Base-by-base conservation (phyloP, 2,329 filamentous ascomycete genomes). In the Penicillium sp. region DNA sequence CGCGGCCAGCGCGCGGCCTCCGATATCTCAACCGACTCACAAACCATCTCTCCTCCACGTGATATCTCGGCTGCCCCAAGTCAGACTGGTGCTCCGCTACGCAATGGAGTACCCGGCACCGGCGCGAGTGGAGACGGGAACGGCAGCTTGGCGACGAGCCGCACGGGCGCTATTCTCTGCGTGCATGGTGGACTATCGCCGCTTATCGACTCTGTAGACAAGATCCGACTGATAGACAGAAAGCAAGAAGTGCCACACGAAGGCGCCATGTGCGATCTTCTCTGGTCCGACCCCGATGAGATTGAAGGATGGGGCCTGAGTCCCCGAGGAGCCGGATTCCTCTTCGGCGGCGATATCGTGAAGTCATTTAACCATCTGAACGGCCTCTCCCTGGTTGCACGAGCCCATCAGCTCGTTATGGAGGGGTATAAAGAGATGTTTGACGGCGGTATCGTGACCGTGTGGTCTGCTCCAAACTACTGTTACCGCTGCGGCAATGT, bases 401-500 rank as follows among this genome's bases (percentile, higher is more conserved):
- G 94, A 53, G 94, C 94, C 1, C 94, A 99, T 71, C 94, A 99
- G 74, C 85, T 99, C 22, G 94, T 99, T 61, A 99, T 97, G 94
- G 94, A 99, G 73, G 94, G 94, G 0, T 99, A 97, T 75, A 97
- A 97, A 77, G 94, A 97, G 73, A 97, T 97, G 92, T 99, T 97
- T 69, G 91, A 96, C 70, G 89, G 87, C 14, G 90, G 87, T 46
- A 97, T 99, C 61, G 94, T 97, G 41, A 99, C 94, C 0, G 94
- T 99, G n/a, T 99, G 94, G 93, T 95, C 90, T 0, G 92, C 92
- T 9, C 92, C 92, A 1, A 97, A 97, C 73, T 97, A 97, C 79
- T 97, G 92, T 77, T 97, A 97, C 77, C 86, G 91, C 60, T 97
- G 92, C 69, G 92, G 92, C 52, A 97, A 97, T 67, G 92, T 99